Conservation (phyloP, 2,329 filamentous ascomycete species). For the Exophiala oligosperma region DNA sequence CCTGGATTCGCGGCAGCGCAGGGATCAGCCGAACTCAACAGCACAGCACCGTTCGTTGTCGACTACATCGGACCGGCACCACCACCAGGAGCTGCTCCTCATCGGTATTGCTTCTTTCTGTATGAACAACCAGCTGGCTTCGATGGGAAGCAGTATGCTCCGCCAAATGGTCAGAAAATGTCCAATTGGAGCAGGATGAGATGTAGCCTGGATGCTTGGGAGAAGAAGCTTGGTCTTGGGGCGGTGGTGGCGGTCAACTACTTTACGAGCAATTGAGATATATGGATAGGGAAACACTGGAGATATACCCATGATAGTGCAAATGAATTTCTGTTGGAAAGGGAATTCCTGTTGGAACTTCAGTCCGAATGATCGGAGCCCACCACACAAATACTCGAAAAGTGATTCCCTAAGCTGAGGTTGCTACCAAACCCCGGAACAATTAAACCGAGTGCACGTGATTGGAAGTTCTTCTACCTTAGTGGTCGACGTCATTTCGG, state of each 20-base stretch:
- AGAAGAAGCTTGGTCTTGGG: conserved; percentile 37
- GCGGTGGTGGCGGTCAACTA: conserved; percentile 40
- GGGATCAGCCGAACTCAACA: no score
- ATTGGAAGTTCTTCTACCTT: neutral
- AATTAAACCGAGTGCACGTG: neutral
- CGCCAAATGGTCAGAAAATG: conserved; percentile 39
- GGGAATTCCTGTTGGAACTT: no score
- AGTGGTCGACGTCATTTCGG: neutral
- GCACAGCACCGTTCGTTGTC: no score
- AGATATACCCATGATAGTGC: no score
- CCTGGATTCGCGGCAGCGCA: no score
- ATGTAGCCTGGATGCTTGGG: conserved; percentile 46
- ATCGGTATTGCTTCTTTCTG: conserved; percentile 52
- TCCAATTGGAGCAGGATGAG: conserved; percentile 41
- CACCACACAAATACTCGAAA: no score
- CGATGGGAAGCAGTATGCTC: conserved; percentile 35
- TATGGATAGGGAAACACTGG: no score
- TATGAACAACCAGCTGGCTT: conserved; percentile 49
- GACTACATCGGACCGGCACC: conserved; percentile 48
- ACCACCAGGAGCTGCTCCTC: conserved; percentile 46
- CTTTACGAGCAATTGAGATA: conserved; percentile 30
- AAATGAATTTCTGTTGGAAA: no score
- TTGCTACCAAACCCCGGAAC: no score
- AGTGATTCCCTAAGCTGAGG: no score
- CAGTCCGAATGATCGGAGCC: no score